Percentiles rank a stretch among this genome's conserved stretches.
These are phyloP conservation scores for Xylaria intraflava DNA, from an alignment of 495 filamentous ascomycete genomes.

Conservation along the genomic window DNA sequence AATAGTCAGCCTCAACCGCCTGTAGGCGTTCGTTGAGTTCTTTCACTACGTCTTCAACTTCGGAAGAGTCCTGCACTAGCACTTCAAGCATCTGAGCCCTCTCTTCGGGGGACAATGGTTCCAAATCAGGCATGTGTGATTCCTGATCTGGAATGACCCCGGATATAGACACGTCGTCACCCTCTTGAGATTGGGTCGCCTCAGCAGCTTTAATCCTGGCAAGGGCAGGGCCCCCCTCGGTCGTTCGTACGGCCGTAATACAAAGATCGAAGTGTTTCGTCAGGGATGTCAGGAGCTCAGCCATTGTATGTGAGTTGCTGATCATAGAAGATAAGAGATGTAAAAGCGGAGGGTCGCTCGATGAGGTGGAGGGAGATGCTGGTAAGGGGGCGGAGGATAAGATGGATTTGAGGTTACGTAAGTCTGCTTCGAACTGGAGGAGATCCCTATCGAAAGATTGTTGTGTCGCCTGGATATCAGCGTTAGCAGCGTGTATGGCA, in stretches of 20 bases:
- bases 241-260: constrained; percentile 83
- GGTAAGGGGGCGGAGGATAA: constrained; percentile 29
- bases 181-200: constrained; percentile 51
- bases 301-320: constrained; percentile 76
- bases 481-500: not conserved
- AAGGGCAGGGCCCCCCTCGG: constrained; percentile 79
- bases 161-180: constrained; percentile 52
- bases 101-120: constrained; percentile 68
- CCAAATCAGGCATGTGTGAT: constrained; percentile 51
- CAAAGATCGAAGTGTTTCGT: constrained; percentile 94
- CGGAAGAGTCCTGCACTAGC: constrained; percentile 71
- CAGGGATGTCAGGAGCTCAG: constrained; percentile 68
- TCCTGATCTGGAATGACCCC: constrained; percentile 54
- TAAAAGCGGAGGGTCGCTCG: constrained; percentile 50
- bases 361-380: constrained; percentile 31
- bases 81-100: constrained; percentile 77
- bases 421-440: constrained; percentile 52
- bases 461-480: constrained; percentile 44
- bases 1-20: constrained; percentile 67
- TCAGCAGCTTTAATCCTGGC: constrained; percentile 50
- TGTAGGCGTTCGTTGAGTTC: constrained; percentile 72
- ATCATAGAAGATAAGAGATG: constrained; percentile 66
- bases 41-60: constrained; percentile 82
- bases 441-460: constrained; percentile 58
- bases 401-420: constrained; percentile 42